Evolutionary conservation across 192 early-diverging fungal genomes (phyloP), one percentile per base, ranked within the genome.

Genomic region (Jimgerdemannia flammicorona): DNA sequence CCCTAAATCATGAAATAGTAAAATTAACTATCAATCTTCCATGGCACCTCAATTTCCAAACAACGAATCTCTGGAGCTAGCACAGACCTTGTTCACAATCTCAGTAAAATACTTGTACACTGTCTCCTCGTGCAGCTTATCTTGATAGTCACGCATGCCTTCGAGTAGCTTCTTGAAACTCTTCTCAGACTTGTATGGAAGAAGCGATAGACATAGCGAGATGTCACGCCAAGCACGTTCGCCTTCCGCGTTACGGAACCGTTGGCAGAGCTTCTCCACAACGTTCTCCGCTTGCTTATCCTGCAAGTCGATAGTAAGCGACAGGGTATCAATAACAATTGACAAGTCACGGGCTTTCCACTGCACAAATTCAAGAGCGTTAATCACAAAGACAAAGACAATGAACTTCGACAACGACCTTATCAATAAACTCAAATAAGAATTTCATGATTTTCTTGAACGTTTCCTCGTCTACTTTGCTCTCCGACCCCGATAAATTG

Each of bases 211-310:
- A 83, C 97, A 98, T 81, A 87, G 97, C 0, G 95, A 90, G 81
- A 99, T 96, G 80, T 99, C 97, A 54, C 95, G 87, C 93, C 95
- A 99, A 76, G 92, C 86, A 39, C 96, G 85, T 71, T 79, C 86
- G 4, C 93, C 91, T 14, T 90, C 86, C 3, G 94, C 86, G 77
- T 91, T 95, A 76, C 91, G 89, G 84, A 99, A 98, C 42, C 98
- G 90, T 71, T 94, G 87, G 84, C 97, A 99, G 40, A 99, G 87
- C 83, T 99, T 99, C 66, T 99, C 97, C 9, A 95, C 91, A 59
- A 99, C 91, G 75, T 94, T 96, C 72, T 99, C 98, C 20, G 92
- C 91, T 82, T 98, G 97, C 67, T 93, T 91, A 70, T 98, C 98
- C 92, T 97, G 83, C 59, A 80, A 29, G 1, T 29, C 29, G 29